Conservation (phyloP, 805 yeast genomes). For the Nakazawaea ernobii region DNA sequence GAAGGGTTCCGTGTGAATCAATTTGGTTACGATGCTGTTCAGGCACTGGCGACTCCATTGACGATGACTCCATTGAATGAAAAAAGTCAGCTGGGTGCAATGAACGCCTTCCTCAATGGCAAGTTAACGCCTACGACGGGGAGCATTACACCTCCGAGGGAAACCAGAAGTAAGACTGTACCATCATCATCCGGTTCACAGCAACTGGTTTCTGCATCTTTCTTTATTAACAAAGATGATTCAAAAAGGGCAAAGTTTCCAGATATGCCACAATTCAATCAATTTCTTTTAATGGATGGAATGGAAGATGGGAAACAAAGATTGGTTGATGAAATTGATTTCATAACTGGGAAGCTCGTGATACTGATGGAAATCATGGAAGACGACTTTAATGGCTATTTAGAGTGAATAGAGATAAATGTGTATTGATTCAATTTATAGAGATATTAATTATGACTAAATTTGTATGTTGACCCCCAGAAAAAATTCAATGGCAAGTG, state of each 20-base stretch:
- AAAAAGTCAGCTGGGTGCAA: conserved; percentile 24
- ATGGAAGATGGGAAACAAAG: conserved; percentile 15
- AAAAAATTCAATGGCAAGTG: too few species aligned
- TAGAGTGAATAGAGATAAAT: conserved; percentile 12
- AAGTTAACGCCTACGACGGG: conserved; percentile 7
- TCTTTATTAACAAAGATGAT: conserved; percentile 2
- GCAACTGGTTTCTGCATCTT: conserved; percentile 14
- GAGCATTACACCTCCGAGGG: conserved; percentile 6
- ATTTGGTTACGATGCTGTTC: conserved; percentile 56
- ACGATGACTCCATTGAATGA: conserved; percentile 83
- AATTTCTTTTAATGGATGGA: conserved; percentile 10
- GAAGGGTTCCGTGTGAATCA: conserved; percentile 44
- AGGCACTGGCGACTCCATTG: conserved; percentile 43
- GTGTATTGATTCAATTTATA: too few species aligned
- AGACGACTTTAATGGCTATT: conserved; percentile 20
- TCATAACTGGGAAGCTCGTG: conserved; percentile 16
- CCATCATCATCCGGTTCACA: not conserved
- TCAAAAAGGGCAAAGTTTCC: not conserved
- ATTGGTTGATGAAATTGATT: conserved; percentile 20
- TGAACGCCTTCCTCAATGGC: conserved; percentile 12
- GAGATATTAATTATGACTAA: too few species aligned
- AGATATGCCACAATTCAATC: conserved; percentile 9
- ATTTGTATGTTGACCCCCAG: too few species aligned
- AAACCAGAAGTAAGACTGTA: not conserved
- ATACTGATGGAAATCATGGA: conserved; percentile 23